These are phyloP conservation scores for Gardenia jasminoides DNA, from an alignment of 257 asterid genomes.

Conservation along the genomic window DNA sequence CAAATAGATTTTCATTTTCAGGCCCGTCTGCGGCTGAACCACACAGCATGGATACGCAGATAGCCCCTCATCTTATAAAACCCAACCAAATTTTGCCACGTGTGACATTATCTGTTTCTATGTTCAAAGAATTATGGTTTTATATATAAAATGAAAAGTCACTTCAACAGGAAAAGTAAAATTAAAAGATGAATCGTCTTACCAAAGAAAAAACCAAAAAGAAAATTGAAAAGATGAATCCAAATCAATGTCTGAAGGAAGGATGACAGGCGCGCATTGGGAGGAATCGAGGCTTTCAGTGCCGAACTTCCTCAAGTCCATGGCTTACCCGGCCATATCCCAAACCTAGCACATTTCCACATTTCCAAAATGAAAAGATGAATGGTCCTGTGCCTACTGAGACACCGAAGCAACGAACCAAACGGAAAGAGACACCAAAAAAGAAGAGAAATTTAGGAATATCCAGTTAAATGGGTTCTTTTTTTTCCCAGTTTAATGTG, in stretches of 20 bases:
- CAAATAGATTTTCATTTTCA: constrained; percentile 22
- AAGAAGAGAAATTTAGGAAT: too few species aligned
- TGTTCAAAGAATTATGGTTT: neutral
- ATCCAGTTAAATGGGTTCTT: too few species aligned
- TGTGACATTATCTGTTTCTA: constrained; percentile 29
- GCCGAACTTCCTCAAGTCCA: too few species aligned
- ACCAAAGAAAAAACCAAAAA: neutral
- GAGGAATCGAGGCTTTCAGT: too few species aligned
- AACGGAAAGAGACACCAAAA: too few species aligned
- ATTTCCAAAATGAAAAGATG: too few species aligned
- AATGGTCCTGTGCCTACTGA: too few species aligned
- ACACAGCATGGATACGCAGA: constrained; percentile 42
- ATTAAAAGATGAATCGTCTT: neutral
- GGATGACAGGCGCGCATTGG: too few species aligned
- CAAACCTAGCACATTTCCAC: neutral
- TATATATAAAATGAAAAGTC: neutral
- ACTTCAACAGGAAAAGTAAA: neutral
- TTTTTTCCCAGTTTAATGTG: too few species aligned
- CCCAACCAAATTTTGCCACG: constrained; percentile 56
- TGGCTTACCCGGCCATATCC: neutral
- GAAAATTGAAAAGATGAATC: neutral
- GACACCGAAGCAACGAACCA: too few species aligned
- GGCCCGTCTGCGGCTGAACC: constrained; percentile 25
- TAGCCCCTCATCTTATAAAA: constrained; percentile 40
- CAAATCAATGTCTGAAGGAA: too few species aligned